Conservation (phyloP, 805 yeast species). For the Cyberlindnera veronae region DNA sequence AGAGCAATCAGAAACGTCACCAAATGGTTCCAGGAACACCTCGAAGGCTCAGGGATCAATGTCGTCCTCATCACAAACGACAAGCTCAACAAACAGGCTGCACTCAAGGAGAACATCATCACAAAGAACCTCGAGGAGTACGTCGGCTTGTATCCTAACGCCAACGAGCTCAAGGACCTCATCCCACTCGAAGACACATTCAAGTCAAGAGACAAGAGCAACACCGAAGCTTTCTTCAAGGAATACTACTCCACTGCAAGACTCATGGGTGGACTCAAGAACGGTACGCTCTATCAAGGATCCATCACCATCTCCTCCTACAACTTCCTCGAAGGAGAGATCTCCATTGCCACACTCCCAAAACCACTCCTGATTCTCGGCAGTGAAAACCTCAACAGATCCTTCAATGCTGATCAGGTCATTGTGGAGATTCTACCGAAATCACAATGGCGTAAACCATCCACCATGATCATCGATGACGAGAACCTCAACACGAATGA, state of each 20-base stretch:
- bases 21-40: slow-evolving; percentile 68
- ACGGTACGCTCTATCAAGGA: slow-evolving; percentile 87
- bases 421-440: slow-evolving; percentile 87
- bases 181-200: slow-evolving; percentile 54
- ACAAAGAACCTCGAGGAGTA: slow-evolving; percentile 66
- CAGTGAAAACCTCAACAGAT: slow-evolving; percentile 79
- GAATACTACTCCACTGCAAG: slow-evolving; percentile 79
- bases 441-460: slow-evolving; percentile 83
- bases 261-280: slow-evolving; percentile 85
- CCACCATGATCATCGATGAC: slow-evolving; percentile 68
- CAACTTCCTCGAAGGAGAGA: slow-evolving; percentile 84
- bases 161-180: slow-evolving; percentile 72
- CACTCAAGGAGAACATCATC: slow-evolving; percentile 48
- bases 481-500: slow-evolving; percentile 23
- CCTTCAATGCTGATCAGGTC: slow-evolving; percentile 89
- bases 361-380: slow-evolving; percentile 84
- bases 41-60: slow-evolving; percentile 40
- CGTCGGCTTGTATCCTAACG: slow-evolving; percentile 63
- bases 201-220: slow-evolving; percentile 16
- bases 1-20: slow-evolving; percentile 79
- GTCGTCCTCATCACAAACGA: slow-evolving; percentile 76
- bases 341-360: slow-evolving; percentile 66
- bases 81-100: slow-evolving; percentile 55
- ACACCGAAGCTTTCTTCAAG: slow-evolving; percentile 48
- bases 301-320: slow-evolving; percentile 74